Base-by-base conservation (phyloP, 345 rosid genomes). In the Microcos paniculata region DNA sequence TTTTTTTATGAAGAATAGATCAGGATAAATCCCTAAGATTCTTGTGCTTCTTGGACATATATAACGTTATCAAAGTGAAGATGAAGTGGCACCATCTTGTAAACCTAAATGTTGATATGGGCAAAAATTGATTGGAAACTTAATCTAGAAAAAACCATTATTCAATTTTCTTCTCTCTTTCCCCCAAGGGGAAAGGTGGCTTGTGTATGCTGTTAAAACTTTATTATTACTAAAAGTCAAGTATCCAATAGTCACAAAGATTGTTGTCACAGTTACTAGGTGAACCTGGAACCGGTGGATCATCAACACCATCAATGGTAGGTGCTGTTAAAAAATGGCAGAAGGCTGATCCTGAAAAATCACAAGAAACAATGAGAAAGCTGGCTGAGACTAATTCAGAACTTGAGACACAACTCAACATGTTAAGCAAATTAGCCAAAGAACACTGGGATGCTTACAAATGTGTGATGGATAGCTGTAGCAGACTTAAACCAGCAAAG, bases 301-400 rank as follows among this genome's bases (percentile, higher is more conserved):
- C 99, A 67, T 93, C 98, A 38, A 92, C 98, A 11, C 95, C 97
- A 77, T 96, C 99, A 76, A 91, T 96, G 99, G 97, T 96, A 31
- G 98, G 98, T 80, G 91, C 99, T 53, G 97, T 96, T 68, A 94
- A 92, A 79, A 96, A 86, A 82, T 96, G 99, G 99, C 97, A 91
- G 80, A 89, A 88, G 73, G 85, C 90, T 81, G 90, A 96, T 70
- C 99, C 95, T 65, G 88, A 87, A 80, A 92, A 80, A 81, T 91
- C 97, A 77, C 81, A 70, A 74, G 95, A 88, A 81, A 94, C 84
- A 56, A 90, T 97, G 98, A 92, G 76, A 79, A 87, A 90, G 76
- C 87, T 96, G 85, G 86, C 92, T 26, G 92, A 86, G 66, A 90
- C 89, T 46, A 96, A 93, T 88, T 83, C 87, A 75, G 87, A 82